These are phyloP conservation scores for Tuber umbilicatum DNA, from an alignment of 495 filamentous ascomycete genomes.

Conservation along the genomic window DNA sequence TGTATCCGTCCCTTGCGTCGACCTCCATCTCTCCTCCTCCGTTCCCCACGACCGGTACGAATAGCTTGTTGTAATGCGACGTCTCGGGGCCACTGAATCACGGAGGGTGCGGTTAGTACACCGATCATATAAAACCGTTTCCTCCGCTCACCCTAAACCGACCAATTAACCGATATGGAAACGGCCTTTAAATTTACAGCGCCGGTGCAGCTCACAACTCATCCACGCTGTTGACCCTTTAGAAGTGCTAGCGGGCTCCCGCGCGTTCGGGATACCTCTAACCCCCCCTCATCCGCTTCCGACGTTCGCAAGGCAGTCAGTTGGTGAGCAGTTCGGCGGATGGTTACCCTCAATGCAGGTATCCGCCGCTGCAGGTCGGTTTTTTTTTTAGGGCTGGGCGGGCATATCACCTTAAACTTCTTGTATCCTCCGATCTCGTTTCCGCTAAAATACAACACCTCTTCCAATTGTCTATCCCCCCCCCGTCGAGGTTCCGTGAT, in stretches of 20 bases:
- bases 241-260: background rate
- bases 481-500: background rate
- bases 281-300: background rate
- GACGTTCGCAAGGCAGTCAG: background rate
- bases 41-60: background rate
- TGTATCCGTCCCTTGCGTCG: background rate
- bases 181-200: background rate
- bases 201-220: background rate
- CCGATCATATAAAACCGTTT: background rate
- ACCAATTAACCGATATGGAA: background rate
- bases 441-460: background rate
- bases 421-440: background rate
- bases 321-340: background rate
- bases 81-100: background rate
- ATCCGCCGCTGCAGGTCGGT: background rate
- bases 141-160: background rate
- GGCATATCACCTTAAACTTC: conserved; percentile 1
- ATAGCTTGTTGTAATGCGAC: background rate
- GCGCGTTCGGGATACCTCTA: background rate
- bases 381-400: background rate
- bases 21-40: background rate
- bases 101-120: background rate
- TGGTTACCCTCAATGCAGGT: background rate
- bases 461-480: background rate
- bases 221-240: background rate